Conservation (phyloP, 2,329 filamentous ascomycete genomes). For the Graphilbum sp. region DNA sequence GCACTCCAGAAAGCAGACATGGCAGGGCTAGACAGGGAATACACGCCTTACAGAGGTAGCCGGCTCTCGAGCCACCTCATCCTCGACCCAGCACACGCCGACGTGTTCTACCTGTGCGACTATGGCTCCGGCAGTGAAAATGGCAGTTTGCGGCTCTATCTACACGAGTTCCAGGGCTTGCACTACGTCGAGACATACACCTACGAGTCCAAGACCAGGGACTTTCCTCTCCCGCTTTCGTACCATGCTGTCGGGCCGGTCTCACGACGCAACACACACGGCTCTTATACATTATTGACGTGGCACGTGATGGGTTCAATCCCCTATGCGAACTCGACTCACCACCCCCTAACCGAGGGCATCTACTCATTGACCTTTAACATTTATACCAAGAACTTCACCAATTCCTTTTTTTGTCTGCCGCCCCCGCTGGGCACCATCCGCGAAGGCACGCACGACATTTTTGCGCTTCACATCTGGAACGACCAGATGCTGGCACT, state of each 20-base stretch:
- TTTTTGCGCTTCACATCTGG: constrained; percentile 7
- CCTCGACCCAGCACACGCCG: constrained; percentile 3
- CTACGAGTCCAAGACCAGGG: constrained; percentile 2
- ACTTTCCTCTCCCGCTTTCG: constrained; percentile 3
- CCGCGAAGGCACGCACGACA: not conserved
- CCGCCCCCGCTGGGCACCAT: constrained; percentile 1
- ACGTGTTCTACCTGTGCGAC: constrained; percentile 6
- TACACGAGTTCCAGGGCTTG: constrained; percentile 6
- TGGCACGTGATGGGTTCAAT: constrained; percentile 3
- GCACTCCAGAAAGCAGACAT: constrained; percentile 4
- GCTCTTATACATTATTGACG: constrained; percentile 4
- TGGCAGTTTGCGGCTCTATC: constrained; percentile 3
- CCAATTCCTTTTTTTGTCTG: constrained; percentile 4
- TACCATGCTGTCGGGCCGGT: constrained; percentile 3
- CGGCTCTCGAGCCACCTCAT: constrained; percentile 8
- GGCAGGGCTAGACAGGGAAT: constrained; percentile 3
- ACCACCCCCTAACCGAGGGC: too few species aligned
- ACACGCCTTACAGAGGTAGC: constrained; percentile 6
- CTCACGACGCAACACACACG: constrained; percentile 4
- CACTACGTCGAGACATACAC: constrained; percentile 4
- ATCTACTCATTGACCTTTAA: constrained; percentile 7
- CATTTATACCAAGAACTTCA: constrained; percentile 6
- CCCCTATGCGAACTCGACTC: too few species aligned
- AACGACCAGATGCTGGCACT: constrained; percentile 9
- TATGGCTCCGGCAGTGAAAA: not conserved